A percentile compares a stretch with the other conserved stretches of the same genome.
Evolutionary conservation across 306 rosid genomes (phyloP).

Genomic region (Mimosa pudica): DNA sequence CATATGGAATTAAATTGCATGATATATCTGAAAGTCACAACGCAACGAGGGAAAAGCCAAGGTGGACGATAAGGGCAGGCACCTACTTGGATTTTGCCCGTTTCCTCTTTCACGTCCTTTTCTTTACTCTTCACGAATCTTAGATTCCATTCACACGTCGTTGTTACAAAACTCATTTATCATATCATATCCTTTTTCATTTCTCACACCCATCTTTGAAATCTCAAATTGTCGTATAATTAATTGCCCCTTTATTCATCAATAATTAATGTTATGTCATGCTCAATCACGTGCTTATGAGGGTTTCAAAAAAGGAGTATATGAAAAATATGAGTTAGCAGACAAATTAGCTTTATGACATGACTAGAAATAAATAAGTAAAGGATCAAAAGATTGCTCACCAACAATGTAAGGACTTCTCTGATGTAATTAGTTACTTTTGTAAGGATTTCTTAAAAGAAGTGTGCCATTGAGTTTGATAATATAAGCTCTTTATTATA

Average conservation of each 20-base stretch:
- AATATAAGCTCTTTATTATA: no score
- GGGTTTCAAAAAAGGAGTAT: background rate
- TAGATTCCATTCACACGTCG: conserved; percentile 50
- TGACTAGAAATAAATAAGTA: background rate
- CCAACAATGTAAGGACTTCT: no score
- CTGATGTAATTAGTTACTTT: no score
- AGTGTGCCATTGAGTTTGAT: no score
- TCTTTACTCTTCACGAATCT: conserved; percentile 6
- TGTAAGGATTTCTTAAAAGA: no score
- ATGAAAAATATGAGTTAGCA: no score
- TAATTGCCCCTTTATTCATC: background rate
- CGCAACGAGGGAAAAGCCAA: background rate
- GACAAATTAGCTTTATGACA: background rate
- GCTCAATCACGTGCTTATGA: background rate
- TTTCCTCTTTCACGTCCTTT: conserved; percentile 22
- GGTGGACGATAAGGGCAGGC: conserved; percentile 18
- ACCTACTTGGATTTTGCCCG: conserved; percentile 31
- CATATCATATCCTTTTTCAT: background rate
- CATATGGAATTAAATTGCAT: conserved; percentile 9
- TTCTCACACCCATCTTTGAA: background rate
- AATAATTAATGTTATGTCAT: background rate
- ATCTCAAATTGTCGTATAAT: background rate
- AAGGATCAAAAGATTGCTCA: no score
- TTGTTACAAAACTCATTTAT: conserved; percentile 32
- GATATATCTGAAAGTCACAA: background rate